Conservation (phyloP, 306 rosid genomes). For the Lupinus albus region DNA sequence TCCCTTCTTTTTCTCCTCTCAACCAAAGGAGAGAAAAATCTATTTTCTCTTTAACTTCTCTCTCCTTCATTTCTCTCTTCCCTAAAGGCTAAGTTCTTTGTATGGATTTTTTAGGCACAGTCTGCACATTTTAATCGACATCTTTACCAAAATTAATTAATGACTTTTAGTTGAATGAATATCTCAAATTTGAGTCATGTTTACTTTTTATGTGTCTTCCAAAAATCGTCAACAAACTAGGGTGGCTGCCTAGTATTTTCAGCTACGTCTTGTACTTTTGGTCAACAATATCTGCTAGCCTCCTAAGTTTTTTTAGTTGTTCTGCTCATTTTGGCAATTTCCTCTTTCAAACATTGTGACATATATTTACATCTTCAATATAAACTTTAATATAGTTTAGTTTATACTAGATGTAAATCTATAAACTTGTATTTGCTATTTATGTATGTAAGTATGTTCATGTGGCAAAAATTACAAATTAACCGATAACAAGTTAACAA, state of each 20-base stretch:
- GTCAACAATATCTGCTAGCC: constrained; percentile 2
- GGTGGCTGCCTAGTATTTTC: constrained; percentile 18
- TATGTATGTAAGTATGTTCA: too few relatives aligned
- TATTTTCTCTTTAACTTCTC: too few relatives aligned
- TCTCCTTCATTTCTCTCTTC: too few relatives aligned
- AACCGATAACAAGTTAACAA: too few relatives aligned
- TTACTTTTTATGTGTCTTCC: background rate
- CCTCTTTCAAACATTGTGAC: constrained; percentile 1
- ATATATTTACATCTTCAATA: background rate
- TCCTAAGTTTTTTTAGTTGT: background rate
- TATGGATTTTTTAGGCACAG: too few relatives aligned
- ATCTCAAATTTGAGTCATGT: background rate
- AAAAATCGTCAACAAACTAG: constrained; percentile 13
- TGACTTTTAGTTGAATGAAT: background rate
- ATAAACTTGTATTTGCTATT: too few relatives aligned
- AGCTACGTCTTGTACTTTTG: background rate
- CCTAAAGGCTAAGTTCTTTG: too few relatives aligned
- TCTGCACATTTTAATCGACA: background rate
- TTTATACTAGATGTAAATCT: too few relatives aligned
- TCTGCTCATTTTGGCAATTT: background rate
- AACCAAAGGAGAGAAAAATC: too few relatives aligned
- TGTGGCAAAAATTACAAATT: too few relatives aligned
- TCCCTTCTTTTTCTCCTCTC: too few relatives aligned
- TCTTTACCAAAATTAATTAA: background rate
- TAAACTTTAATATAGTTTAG: too few relatives aligned